These are phyloP conservation scores for Pyrrhoderma noxium DNA, from an alignment of 1,284 basidiomycete genomes.

Conservation along the genomic window DNA sequence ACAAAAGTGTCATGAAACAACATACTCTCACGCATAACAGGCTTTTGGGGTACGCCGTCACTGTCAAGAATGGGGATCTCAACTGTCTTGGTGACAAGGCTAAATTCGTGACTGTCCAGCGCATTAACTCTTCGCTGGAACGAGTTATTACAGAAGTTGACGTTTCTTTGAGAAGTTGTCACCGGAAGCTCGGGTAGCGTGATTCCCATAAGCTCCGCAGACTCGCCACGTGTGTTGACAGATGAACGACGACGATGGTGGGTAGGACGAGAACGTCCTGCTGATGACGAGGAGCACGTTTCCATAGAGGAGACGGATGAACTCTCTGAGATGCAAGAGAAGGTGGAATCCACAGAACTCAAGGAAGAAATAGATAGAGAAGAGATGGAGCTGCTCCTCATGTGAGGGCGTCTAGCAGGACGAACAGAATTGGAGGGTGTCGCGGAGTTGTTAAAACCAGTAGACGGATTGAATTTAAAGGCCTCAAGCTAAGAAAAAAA, in stretches of 20 bases:
- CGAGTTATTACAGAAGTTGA: constrained; percentile 64
- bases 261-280: constrained; percentile 51
- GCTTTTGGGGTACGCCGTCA: constrained; percentile 44
- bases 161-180: constrained; percentile 51
- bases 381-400: constrained; percentile 50
- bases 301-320: constrained; percentile 26
- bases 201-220: constrained; percentile 77
- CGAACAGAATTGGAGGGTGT: constrained; percentile 23
- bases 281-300: constrained; percentile 26
- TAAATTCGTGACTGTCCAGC: constrained; percentile 62
- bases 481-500: constrained; percentile 45
- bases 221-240: constrained; percentile 77
- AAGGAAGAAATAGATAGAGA: constrained; percentile 35
- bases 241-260: constrained; percentile 76
- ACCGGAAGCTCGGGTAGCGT: constrained; percentile 53
- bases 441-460: constrained; percentile 26
- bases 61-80: constrained; percentile 71
- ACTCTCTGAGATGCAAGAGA: constrained; percentile 29
- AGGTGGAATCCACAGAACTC: constrained; percentile 27
- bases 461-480: constrained; percentile 47
- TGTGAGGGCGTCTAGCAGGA: constrained; percentile 61
- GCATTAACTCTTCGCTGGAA: constrained; percentile 72
- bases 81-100: constrained; percentile 53
- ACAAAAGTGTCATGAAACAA: constrained; percentile 1
- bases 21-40: constrained; percentile 52